Evolutionary conservation across 2,329 filamentous ascomycete genomes (phyloP).

Genomic region (Taxawa tesnikishii): DNA sequence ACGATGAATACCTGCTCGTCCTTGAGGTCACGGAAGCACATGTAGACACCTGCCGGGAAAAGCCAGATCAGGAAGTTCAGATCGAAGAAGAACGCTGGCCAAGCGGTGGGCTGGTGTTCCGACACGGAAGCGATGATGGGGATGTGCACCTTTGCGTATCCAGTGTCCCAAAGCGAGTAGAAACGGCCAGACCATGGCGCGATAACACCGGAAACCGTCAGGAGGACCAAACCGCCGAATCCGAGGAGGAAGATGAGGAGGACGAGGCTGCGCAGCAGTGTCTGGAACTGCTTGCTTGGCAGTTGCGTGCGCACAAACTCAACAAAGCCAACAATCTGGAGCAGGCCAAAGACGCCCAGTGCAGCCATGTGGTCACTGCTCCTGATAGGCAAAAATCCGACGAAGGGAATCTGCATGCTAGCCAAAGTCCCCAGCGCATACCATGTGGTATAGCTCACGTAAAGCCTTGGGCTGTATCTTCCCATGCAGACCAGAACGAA

Average conservation of each 20-base stretch:
- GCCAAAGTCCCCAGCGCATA: constrained; percentile 91
- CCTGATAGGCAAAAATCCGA: constrained; percentile 89
- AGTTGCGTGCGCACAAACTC: constrained; percentile 83
- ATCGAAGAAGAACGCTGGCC: constrained; percentile 99
- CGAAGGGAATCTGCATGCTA: constrained; percentile 98
- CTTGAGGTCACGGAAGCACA: constrained; percentile 86
- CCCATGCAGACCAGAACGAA: constrained; percentile 96
- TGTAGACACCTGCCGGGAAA: constrained; percentile 95
- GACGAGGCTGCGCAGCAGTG: constrained; percentile 66
- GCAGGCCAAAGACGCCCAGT: constrained; percentile 80
- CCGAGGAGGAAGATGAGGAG: constrained; percentile 62
- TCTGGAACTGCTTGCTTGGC: constrained; percentile 87
- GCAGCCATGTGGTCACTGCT: constrained; percentile 99
- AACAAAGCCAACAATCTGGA: constrained; percentile 86
- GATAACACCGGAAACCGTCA: constrained; percentile 80
- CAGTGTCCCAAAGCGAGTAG: constrained; percentile 98
- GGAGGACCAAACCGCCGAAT: constrained; percentile 62
- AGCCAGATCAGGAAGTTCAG: constrained; percentile 98
- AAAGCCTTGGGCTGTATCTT: constrained; percentile 82
- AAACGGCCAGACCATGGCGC: constrained; percentile 97
- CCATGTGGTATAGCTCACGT: constrained; percentile 97
- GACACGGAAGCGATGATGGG: constrained; percentile 99
- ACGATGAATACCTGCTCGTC: constrained; percentile 98
- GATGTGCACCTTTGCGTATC: constrained; percentile 98
- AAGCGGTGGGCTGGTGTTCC: constrained; percentile 96